Percentiles rank a stretch among this genome's conserved stretches.
phyloP scores from a whole-genome alignment of 228 moss, liverwort and hornwort species.

The Sphagnum magellanicum region DNA sequence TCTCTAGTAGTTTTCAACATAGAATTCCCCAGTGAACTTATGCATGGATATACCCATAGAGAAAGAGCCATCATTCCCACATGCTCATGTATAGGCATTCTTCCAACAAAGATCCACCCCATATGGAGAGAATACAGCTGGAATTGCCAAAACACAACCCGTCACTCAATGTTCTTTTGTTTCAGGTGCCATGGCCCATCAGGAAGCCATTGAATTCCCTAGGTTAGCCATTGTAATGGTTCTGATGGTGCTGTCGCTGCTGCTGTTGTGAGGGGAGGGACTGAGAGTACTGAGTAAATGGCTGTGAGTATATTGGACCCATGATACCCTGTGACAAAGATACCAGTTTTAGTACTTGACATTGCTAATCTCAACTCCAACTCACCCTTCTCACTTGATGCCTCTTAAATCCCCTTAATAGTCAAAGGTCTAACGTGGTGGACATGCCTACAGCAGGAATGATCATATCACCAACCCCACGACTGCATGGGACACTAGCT shows the following conservation, averaged over 20 bases:
- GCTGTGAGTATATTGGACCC: slow-evolving; percentile 90
- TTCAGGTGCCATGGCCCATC: slow-evolving; percentile 38
- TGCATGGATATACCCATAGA: too few species aligned
- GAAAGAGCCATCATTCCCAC: too few species aligned
- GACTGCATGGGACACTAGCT: neutral
- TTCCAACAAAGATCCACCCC: too few species aligned
- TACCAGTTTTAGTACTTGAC: neutral
- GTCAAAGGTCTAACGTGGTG: neutral
- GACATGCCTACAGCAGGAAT: neutral
- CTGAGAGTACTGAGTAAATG: slow-evolving; percentile 88
- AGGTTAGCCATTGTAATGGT: slow-evolving; percentile 88
- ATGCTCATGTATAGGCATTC: too few species aligned
- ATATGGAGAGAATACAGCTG: too few species aligned
- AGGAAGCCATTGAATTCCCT: slow-evolving; percentile 47
- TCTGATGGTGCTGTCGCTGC: slow-evolving; percentile 78
- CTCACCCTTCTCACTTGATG: neutral
- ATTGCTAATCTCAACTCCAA: neutral
- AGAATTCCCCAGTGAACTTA: too few species aligned
- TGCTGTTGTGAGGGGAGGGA: slow-evolving; percentile 59
- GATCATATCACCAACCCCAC: neutral
- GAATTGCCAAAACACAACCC: too few species aligned
- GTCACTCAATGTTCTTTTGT: neutral
- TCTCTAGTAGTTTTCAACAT: too few species aligned
- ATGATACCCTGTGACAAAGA: slow-evolving; percentile 51
- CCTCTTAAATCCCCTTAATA: neutral